Evolutionary conservation across 495 filamentous ascomycete genomes (phyloP).

Genomic region (Penicillium egyptiacum): DNA sequence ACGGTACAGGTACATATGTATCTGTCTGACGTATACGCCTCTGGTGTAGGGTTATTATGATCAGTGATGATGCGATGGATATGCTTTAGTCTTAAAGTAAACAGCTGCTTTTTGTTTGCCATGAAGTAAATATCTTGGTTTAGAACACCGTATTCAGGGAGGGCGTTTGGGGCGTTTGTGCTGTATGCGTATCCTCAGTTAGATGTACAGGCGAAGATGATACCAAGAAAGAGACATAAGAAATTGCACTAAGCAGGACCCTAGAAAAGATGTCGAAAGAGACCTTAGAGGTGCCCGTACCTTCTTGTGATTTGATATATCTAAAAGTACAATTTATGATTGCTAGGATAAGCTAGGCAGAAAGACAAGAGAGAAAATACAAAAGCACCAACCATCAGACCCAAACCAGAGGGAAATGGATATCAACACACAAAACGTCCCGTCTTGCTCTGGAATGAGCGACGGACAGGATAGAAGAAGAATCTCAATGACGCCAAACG

Average conservation of each 20-base stretch:
- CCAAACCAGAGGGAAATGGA: slow-evolving; percentile 18
- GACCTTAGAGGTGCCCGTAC: slow-evolving; percentile 7
- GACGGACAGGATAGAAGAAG: slow-evolving; percentile 1
- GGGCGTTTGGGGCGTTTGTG: not conserved
- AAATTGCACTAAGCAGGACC: not conserved
- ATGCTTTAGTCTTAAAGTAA: not conserved
- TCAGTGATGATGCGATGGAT: not conserved
- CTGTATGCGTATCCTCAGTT: too few relatives aligned
- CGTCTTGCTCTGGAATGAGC: slow-evolving; percentile 9
- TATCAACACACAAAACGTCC: slow-evolving; percentile 19
- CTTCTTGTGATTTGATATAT: slow-evolving; percentile 37
- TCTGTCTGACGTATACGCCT: not conserved
- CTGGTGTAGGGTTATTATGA: not conserved
- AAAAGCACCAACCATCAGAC: slow-evolving; percentile 22
- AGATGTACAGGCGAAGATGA: not conserved
- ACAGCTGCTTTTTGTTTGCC: not conserved
- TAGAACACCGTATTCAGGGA: not conserved
- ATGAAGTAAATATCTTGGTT: not conserved
- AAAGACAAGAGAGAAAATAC: slow-evolving; percentile 22
- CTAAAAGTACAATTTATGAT: slow-evolving; percentile 59
- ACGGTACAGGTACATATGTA: not conserved
- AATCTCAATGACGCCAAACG: not conserved
- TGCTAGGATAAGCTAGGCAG: slow-evolving; percentile 19
- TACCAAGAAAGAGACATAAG: not conserved
- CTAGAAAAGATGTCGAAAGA: not conserved